Evolutionary conservation across 441 rosid genomes (phyloP).

Genomic region (Kokia cookei): DNA sequence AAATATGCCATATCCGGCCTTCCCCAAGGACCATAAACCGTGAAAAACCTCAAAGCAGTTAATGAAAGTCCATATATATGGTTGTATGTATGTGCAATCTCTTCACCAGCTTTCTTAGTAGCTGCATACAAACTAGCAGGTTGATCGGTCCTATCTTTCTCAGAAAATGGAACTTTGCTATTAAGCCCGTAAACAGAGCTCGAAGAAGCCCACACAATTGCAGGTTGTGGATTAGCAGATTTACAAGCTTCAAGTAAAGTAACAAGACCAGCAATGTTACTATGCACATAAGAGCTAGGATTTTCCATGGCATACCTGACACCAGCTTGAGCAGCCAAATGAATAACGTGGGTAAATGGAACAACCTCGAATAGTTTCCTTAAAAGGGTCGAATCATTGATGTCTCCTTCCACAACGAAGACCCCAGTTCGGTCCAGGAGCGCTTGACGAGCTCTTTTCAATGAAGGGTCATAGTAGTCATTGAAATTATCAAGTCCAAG

Average conservation of each 20-base stretch:
- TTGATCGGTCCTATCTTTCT: constrained; percentile 81
- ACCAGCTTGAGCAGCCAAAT: constrained; percentile 97
- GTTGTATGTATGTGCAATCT: constrained; percentile 93
- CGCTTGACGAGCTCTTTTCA: constrained; percentile 81
- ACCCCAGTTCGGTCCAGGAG: constrained; percentile 70
- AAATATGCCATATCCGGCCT: constrained; percentile 99
- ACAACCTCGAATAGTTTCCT: constrained; percentile 73
- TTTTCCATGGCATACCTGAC: constrained; percentile 98
- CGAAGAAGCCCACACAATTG: constrained; percentile 95
- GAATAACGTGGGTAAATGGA: constrained; percentile 89
- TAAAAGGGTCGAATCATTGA: constrained; percentile 68
- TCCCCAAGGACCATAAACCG: constrained; percentile 99
- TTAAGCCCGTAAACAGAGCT: constrained; percentile 96
- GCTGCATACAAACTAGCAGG: constrained; percentile 99
- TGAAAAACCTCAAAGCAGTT: constrained; percentile 89
- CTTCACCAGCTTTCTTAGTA: constrained; percentile 96
- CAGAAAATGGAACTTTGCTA: constrained; percentile 91
- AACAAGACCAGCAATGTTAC: constrained; percentile 93
- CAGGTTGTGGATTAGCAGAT: constrained; percentile 84
- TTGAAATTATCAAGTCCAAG: constrained; percentile 89
- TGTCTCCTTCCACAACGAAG: constrained; percentile 85
- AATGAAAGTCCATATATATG: constrained; percentile 91
- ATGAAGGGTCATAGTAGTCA: constrained; percentile 78
- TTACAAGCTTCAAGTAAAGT: constrained; percentile 85
- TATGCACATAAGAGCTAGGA: constrained; percentile 85